Base-by-base conservation (phyloP, 148 eudicot genomes). In the Beta vulgaris region DNA sequence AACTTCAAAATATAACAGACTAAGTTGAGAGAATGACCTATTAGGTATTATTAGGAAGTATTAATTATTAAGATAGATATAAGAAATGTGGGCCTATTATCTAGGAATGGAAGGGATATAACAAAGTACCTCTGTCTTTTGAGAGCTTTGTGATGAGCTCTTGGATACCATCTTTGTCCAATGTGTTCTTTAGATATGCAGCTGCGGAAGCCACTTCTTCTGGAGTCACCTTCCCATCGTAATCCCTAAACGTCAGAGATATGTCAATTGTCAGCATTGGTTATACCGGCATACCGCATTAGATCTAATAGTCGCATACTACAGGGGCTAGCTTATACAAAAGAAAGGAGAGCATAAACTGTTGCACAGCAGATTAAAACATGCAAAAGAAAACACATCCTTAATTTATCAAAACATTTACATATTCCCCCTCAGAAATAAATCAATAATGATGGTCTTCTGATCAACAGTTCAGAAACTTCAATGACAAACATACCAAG, bases 171-270 rank as follows among this genome's bases (percentile, higher is more conserved):
- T 88, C 89, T 73, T 86, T 91, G 79, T 81, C 89, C 79, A 91
- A 72, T 40, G 91, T 89, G 83, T 89, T 86, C 71, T 87, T 88
- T 55, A 91, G 83, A 75, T 91, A 91, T 34, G 80, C 85, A 77
- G 92, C 96, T 49, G 96, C 96, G 62, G 96, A 85, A 68, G 92
- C 96, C 39, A 91, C 89, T 81, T 91, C 96, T 70, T 91, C 96
- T 1, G 96, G 89, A 75, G 89, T 85, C 82, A 91, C 92, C 77
- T 88, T 91, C 48, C 96, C 96, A 43, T 91, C 96, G 66, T 86
- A 76, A 82, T 91, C 96, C 80, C 92, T 91, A 72, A 48, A 65
- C 16, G 71, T 46, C 71, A 55, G 37, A 59, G 34, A 61, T 37
- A 78, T 31, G 63, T 46, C 58, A 39, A 58, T 42, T 23, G 26